Evolutionary conservation across 1,284 basidiomycete species (phyloP), one percentile per base, ranked within the genome.

Genomic region (Fomitopsis pinicola): DNA sequence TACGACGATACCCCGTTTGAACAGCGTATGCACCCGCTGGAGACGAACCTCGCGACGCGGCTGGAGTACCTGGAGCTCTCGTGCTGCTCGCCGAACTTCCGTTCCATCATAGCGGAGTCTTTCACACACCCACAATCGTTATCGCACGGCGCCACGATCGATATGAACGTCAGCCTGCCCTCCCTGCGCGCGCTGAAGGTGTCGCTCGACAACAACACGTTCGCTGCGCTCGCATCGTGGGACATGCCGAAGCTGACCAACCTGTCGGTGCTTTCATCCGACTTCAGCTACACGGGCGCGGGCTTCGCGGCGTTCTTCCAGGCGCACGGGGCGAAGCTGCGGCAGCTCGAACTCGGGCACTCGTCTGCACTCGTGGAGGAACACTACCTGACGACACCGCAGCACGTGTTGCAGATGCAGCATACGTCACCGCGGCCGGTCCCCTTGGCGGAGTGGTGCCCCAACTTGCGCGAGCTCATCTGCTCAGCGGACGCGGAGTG

Each of bases 401-500:
- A 75, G 8, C 74, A 73, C 59, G 73, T 71, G 19, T 67, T 66
- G 42, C 67, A 66, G 42, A 62, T 67, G 44, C 68, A 66, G 58
- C 52, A 22, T 46, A 67, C 65, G 42, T 69, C 71, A 52, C 69
- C 68, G 48, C 65, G 63, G 30, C 68, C 69, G 14, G 77, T 84
- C 12, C 80, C 81, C 8, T 78, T 90, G 14, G 84, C 82, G 17
- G 75, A 77, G 19, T 86, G 84, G 81, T 88, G 85, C 63, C 87
- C 88, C 0, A 84, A 86, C 64, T 75, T 90, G 44, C 76, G 76
- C 42, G 81, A 88, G 68, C 86, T 91, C 68, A 85, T 91, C 58
- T 89, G 88, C 68, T 83, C 80, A 54, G 88, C 88, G 3, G 86
- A 89, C 62, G 87, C 88, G 2, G 87, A 88, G 67, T 91, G 88